These are phyloP conservation scores for Candida tunisiensis DNA, from an alignment of 1,139 yeast genomes.

Conservation along the genomic window DNA sequence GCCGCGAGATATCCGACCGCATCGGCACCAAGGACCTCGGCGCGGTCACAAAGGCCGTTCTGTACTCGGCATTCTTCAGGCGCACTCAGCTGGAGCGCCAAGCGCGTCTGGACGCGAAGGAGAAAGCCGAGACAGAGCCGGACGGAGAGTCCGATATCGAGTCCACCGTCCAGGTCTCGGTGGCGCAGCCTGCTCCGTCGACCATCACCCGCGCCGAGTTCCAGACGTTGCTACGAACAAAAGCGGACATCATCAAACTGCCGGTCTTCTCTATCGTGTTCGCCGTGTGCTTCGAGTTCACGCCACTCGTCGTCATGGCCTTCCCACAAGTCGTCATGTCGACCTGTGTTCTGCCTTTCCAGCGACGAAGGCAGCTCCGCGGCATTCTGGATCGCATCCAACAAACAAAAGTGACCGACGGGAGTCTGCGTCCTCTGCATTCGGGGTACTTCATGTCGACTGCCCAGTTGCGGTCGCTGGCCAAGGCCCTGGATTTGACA, in stretches of 20 bases:
- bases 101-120: conserved; percentile 1
- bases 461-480: not conserved
- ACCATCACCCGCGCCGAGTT: conserved; percentile 34
- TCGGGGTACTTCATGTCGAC: not conserved
- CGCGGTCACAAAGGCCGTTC: conserved; percentile 12
- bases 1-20: conserved; percentile 6
- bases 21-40: conserved; percentile 6
- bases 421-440: too few relatives aligned
- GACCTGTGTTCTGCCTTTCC: conserved; percentile 28
- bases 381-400: not conserved
- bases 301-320: conserved; percentile 40
- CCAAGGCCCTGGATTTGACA: not conserved
- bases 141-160: too few relatives aligned
- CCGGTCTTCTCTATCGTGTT: conserved; percentile 47
- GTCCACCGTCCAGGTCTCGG: too few relatives aligned
- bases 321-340: conserved; percentile 53
- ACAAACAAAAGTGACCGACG: not conserved
- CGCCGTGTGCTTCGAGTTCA: conserved; percentile 41
- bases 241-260: conserved; percentile 36
- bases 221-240: conserved; percentile 41
- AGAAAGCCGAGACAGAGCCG: not conserved
- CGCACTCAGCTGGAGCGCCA: conserved; percentile 5
- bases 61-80: conserved; percentile 12
- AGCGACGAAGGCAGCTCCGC: not conserved
- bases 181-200: conserved; percentile 2